Base-by-base conservation (phyloP, 768 basidiomycete genomes). In the Rubroboletus satanas region DNA sequence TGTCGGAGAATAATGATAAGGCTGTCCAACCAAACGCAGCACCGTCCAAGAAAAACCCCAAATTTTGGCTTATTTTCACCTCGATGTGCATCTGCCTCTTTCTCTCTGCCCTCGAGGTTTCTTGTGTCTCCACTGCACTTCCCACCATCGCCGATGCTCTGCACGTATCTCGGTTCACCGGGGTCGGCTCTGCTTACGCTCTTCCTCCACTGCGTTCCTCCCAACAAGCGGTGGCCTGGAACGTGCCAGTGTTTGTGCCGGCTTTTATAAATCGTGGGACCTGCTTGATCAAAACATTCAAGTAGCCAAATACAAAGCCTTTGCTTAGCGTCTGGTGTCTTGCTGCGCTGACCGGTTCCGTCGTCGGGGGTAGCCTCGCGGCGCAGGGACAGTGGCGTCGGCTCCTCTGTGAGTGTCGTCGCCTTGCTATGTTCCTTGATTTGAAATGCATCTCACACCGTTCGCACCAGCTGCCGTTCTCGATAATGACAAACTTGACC, bases 101-200 rank as follows among this genome's bases (percentile, higher is more conserved):
- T 48, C 64, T 71, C 12, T 63, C 69, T 26, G 62, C 70, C 1
- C 62, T 71, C 11, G 70, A 71, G 36, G 37, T 67, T 0, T 62
- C 62, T 3, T 65, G 60, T 14, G 61, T 69, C 31, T 55, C 65
- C 17, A 71, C 67, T 1, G 73, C 71, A 5, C 67, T 74, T 10
- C 74, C 74, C 3, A 68, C 66, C 21, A 75, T 75, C 49, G 64
- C 66, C 6, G 50, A 64, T 28, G 67, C 60, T 5, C 53, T 75
- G 7, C 55, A 55, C 3, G 63, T 64, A 0, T 55, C 58, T 7
- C 66, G 70, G 41, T 74, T 72, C 37, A 50, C 63, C n/a, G 76
- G 75, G 76, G 63, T 75, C 21, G 74, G 70, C 2, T 65, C 67
- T 4, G 66, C 74, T 0, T 77, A 74, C 43, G 67, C 70, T 12